These are phyloP conservation scores for Epichloe sp. DNA, from an alignment of 2,329 filamentous ascomycete genomes.

Conservation along the genomic window DNA sequence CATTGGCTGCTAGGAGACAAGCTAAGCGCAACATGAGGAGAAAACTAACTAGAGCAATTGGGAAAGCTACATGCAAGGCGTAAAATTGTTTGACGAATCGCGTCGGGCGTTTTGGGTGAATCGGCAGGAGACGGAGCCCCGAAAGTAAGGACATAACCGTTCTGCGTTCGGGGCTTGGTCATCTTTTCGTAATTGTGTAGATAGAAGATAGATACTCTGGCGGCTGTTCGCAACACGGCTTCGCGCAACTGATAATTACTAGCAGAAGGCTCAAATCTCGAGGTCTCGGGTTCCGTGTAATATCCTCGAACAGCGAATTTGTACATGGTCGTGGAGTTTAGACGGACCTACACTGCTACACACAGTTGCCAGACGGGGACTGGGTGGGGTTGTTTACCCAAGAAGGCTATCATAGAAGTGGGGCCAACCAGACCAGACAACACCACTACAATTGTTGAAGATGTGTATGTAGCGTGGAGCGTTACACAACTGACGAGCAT, in stretches of 20 bases:
- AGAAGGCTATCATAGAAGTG: neutral
- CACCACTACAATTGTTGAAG: neutral
- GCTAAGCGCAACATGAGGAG: slow-evolving; percentile 3
- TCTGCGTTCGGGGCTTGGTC: neutral
- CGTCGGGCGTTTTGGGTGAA: neutral
- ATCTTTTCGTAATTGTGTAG: neutral
- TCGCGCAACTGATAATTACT: neutral
- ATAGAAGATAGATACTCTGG: neutral
- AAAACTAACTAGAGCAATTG: neutral
- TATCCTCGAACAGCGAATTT: no score
- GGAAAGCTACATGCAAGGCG: neutral
- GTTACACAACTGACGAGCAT: slow-evolving; percentile 2
- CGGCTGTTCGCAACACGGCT: neutral
- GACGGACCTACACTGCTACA: no score
- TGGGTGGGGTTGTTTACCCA: no score
- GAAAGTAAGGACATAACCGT: neutral
- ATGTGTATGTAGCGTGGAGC: slow-evolving; percentile 1
- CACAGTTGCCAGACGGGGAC: no score
- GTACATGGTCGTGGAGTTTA: no score
- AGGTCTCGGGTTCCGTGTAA: neutral
- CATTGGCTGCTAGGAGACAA: slow-evolving; percentile 3
- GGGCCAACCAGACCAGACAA: neutral
- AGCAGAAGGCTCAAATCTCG: neutral
- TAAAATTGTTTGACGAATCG: neutral
- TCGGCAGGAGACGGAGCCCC: neutral